Percentiles rank a stretch among this genome's conserved stretches.
Evolutionary conservation across 2,329 filamentous ascomycete genomes (phyloP).

Genomic region (Claviceps digitariae): DNA sequence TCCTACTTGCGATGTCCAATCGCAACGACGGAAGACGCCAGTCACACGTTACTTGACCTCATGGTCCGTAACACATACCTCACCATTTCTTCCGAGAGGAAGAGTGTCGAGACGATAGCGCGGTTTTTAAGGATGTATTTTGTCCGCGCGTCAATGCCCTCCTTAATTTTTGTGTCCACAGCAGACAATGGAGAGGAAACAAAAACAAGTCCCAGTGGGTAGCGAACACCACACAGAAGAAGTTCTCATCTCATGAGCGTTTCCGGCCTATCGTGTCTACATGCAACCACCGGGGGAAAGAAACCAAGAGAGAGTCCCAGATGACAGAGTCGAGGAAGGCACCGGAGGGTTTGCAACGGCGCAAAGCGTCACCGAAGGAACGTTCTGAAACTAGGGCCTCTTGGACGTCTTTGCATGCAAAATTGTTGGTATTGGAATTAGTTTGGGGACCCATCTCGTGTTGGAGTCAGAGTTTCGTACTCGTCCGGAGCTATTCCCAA

Average conservation of each 20-base stretch:
- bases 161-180: conserved; percentile 25
- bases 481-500: conserved; percentile 47
- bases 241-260: conserved; percentile 15
- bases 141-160: conserved; percentile 66
- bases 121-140: conserved; percentile 96
- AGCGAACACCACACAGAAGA: conserved; percentile 73
- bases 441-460: conserved; percentile 70
- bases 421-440: conserved; percentile 12
- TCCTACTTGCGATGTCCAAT: conserved; percentile 28
- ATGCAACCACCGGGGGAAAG: neutral
- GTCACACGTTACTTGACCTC: conserved; percentile 19
- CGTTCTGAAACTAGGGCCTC: neutral
- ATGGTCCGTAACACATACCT: conserved; percentile 29
- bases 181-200: conserved; percentile 54
- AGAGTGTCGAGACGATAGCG: conserved; percentile 39
- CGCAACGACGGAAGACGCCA: conserved; percentile 34
- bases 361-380: neutral
- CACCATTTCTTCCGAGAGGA: conserved; percentile 26
- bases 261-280: neutral
- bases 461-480: conserved; percentile 89
- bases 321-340: conserved; percentile 5
- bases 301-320: neutral
- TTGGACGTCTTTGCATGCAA: neutral
- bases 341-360: neutral
- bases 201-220: conserved; percentile 91